phyloP scores from a whole-genome alignment of 139 green algal genomes.

The Chlamydomonas sp. region DNA sequence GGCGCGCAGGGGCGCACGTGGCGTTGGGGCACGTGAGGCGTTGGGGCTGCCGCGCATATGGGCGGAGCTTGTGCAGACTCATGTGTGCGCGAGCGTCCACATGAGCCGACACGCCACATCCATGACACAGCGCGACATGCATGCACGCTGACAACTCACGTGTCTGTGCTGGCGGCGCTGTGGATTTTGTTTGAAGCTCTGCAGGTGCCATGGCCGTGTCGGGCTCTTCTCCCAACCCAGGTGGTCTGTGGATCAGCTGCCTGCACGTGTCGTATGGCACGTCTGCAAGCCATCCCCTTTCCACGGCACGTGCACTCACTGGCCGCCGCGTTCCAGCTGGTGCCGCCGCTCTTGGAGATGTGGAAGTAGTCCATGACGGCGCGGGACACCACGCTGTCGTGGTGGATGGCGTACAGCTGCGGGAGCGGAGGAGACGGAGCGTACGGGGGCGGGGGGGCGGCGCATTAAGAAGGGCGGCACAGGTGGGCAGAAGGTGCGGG shows the following conservation, averaged over 20 bases:
- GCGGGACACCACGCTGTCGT: neutral
- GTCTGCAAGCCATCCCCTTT: neutral
- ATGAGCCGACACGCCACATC: too few species aligned
- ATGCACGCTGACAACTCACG: too few species aligned
- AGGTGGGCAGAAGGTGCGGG: neutral
- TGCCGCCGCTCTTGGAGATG: conserved; percentile 29
- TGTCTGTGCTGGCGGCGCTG: too few species aligned
- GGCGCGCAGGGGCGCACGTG: too few species aligned
- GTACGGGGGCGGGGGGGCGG: neutral
- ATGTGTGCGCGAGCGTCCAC: too few species aligned
- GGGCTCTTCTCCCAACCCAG: too few species aligned
- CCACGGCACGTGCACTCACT: neutral
- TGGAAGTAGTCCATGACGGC: conserved; percentile 32
- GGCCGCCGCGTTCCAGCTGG: conserved; percentile 24
- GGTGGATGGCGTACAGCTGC: conserved; percentile 26
- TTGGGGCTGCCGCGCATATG: neutral
- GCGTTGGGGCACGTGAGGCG: neutral
- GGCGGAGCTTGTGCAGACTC: too few species aligned
- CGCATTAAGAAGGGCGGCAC: neutral
- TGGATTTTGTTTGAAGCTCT: too few species aligned
- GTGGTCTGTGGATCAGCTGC: too few species aligned
- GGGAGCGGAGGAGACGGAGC: neutral
- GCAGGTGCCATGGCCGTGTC: too few species aligned
- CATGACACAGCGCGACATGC: too few species aligned
- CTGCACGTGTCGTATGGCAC: neutral